phyloP scores from a whole-genome alignment of 805 yeast species.

The Nakazawaea peltata region DNA sequence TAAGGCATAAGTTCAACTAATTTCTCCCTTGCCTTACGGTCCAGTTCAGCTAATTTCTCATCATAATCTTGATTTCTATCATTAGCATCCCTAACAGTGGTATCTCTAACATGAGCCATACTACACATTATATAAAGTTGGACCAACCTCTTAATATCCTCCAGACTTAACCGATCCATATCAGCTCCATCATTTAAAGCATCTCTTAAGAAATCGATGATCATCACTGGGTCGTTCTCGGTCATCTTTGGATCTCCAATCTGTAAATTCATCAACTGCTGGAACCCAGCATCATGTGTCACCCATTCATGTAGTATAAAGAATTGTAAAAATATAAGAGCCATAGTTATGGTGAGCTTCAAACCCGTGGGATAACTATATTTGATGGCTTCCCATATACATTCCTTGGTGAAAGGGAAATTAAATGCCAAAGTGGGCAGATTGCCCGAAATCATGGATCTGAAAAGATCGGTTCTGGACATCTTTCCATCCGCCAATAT shows the following conservation, averaged over 20 bases:
- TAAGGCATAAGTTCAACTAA: too few relatives aligned
- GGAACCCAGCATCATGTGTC: constrained; percentile 60
- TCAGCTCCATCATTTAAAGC: constrained; percentile 17
- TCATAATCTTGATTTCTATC: too few relatives aligned
- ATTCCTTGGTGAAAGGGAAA: constrained; percentile 13
- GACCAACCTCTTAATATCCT: constrained; percentile 1
- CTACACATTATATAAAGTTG: constrained; percentile 2
- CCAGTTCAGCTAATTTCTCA: too few relatives aligned
- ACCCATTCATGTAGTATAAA: constrained; percentile 66
- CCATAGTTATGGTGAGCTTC: constrained; percentile 30
- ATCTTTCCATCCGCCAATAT: constrained; percentile 48
- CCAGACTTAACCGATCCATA: constrained; percentile 19
- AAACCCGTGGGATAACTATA: constrained; percentile 30
- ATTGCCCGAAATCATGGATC: constrained; percentile 14
- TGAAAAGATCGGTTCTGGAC: constrained; percentile 20
- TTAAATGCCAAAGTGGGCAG: constrained; percentile 16
- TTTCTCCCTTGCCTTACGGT: too few relatives aligned
- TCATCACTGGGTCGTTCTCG: constrained; percentile 1
- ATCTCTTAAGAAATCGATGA: constrained; percentile 2
- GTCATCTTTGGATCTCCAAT: constrained; percentile 36
- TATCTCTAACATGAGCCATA: constrained; percentile 1
- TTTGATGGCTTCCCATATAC: constrained; percentile 17
- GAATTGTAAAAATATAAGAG: constrained; percentile 34
- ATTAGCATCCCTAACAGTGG: constrained; percentile 1
- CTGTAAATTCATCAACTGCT: constrained; percentile 44